Evolutionary conservation across 2,329 filamentous ascomycete species (phyloP).

Genomic region (Talaromyces sp.): DNA sequence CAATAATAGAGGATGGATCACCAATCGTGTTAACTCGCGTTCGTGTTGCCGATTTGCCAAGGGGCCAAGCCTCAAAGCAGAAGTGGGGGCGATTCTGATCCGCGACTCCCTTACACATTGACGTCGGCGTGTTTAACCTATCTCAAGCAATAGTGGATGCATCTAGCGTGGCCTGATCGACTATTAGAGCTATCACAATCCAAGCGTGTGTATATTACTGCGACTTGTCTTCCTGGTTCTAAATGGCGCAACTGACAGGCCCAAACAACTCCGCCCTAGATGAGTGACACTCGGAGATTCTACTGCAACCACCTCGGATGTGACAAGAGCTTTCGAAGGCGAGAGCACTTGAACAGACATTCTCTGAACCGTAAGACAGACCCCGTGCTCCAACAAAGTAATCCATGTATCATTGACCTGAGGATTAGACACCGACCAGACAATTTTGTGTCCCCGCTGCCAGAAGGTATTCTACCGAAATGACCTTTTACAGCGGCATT

Average conservation of each 20-base stretch:
- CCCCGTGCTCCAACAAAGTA: too few relatives aligned
- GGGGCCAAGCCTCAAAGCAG: neutral
- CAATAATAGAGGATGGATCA: too few relatives aligned
- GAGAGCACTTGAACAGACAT: slow-evolving; percentile 1
- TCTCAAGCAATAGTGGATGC: neutral
- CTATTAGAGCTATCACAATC: neutral
- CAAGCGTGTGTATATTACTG: neutral
- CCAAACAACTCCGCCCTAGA: neutral
- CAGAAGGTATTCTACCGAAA: slow-evolving; percentile 1
- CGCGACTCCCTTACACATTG: too few relatives aligned
- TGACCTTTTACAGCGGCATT: neutral
- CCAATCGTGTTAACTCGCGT: too few relatives aligned
- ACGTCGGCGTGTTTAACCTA: too few relatives aligned
- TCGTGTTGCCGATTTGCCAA: too few relatives aligned
- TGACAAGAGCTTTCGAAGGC: neutral
- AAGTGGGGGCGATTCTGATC: neutral
- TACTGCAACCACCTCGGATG: neutral
- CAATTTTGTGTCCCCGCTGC: neutral
- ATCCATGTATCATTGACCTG: neutral
- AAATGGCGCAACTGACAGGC: neutral
- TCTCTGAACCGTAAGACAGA: neutral
- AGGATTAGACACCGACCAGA: neutral
- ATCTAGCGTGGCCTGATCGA: neutral
- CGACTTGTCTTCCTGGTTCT: neutral
- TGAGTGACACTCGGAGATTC: neutral